Evolutionary conservation across 495 filamentous ascomycete genomes (phyloP).

Genomic region (Chaetomidium leptoderma): DNA sequence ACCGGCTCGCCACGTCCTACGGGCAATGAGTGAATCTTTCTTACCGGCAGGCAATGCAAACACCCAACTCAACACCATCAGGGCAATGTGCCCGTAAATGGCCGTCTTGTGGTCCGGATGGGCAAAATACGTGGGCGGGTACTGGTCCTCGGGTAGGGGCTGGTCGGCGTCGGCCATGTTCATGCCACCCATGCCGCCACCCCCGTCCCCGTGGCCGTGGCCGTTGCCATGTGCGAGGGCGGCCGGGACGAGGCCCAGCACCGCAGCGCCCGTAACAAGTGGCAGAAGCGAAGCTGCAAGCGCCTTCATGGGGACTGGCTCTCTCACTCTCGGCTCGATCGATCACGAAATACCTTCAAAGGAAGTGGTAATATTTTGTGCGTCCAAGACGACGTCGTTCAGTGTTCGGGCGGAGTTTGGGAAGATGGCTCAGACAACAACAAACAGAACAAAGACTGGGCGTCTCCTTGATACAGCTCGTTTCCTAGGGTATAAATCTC

Average conservation of each 20-base stretch:
- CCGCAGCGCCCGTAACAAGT: constrained; percentile 23
- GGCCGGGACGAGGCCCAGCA: constrained; percentile 37
- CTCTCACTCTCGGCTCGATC: neutral
- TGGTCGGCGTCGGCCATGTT: constrained; percentile 39
- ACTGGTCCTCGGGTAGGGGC: constrained; percentile 40
- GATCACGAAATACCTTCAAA: too few species aligned
- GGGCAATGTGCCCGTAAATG: constrained; percentile 71
- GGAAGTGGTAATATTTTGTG: too few species aligned
- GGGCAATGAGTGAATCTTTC: constrained; percentile 34
- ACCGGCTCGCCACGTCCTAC: neutral
- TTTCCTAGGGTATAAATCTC: neutral
- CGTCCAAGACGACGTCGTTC: too few species aligned
- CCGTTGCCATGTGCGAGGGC: constrained; percentile 36
- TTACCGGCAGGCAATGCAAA: constrained; percentile 78
- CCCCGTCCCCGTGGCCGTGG: neutral
- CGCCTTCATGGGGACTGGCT: constrained; percentile 23
- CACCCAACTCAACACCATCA: constrained; percentile 81
- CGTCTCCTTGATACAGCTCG: neutral
- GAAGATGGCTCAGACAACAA: neutral
- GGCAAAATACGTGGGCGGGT: constrained; percentile 68
- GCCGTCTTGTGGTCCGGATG: constrained; percentile 59
- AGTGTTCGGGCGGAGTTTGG: too few species aligned
- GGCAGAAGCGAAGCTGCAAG: constrained; percentile 16
- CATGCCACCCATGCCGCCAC: constrained; percentile 40
- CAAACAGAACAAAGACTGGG: constrained; percentile 3